Conservation (phyloP, 805 yeast species). For the Blastobotrys parvus region DNA sequence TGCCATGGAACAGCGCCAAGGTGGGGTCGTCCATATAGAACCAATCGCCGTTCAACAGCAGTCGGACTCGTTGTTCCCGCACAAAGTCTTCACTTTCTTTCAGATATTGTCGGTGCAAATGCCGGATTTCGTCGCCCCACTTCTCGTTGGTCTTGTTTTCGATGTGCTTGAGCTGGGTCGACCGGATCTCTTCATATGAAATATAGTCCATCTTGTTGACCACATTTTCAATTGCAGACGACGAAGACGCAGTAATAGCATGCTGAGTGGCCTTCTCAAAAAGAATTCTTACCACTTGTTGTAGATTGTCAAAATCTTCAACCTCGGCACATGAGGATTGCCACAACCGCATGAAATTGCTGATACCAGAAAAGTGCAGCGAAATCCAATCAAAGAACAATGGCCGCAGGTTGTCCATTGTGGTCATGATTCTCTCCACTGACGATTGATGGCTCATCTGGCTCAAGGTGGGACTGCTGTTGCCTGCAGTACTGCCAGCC, state of each 20-base stretch:
- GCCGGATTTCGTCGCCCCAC: constrained; percentile 41
- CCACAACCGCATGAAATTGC: constrained; percentile 56
- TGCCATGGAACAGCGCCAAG: constrained; percentile 4
- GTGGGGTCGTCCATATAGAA: constrained; percentile 55
- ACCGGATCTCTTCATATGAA: constrained; percentile 44
- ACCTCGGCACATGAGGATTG: constrained; percentile 47
- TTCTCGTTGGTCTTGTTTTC: constrained; percentile 25
- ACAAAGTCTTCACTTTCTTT: constrained; percentile 62
- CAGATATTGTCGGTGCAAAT: constrained; percentile 43
- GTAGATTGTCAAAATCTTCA: constrained; percentile 45
- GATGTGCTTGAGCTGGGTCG: constrained; percentile 39
- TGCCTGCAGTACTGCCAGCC: background rate
- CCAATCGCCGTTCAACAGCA: constrained; percentile 74
- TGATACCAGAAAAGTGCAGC: constrained; percentile 49
- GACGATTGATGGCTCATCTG: constrained; percentile 4
- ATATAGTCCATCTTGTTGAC: constrained; percentile 35
- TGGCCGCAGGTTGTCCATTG: constrained; percentile 16
- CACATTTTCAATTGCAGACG: constrained; percentile 35
- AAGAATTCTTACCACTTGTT: constrained; percentile 36
- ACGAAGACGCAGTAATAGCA: constrained; percentile 15
- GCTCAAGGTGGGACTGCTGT: background rate
- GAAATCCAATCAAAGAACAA: constrained; percentile 37
- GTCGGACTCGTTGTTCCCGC: constrained; percentile 63
- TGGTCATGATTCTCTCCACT: constrained; percentile 11
- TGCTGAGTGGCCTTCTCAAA: constrained; percentile 20